These are phyloP conservation scores for Chytriomyces sp. DNA, from an alignment of 192 early-diverging fungal genomes.

Conservation along the genomic window DNA sequence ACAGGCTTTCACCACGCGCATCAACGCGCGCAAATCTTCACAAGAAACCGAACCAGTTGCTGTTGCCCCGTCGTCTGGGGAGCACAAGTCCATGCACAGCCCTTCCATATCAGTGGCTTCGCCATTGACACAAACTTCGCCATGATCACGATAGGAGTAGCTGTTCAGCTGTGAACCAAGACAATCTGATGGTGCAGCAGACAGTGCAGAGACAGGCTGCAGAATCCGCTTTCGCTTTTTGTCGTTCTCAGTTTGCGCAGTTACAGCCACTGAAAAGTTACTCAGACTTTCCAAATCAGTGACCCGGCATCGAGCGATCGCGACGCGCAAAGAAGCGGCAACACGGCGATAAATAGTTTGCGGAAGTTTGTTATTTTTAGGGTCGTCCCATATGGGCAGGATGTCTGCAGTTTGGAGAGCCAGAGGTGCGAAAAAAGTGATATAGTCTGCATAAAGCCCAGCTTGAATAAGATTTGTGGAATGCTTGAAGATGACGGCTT, in stretches of 20 bases:
- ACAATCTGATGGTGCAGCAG: too few species aligned
- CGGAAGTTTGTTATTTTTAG: constrained; percentile 5
- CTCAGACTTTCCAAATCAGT: too few species aligned
- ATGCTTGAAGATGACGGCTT: constrained; percentile 7
- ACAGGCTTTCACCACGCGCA: constrained; percentile 14
- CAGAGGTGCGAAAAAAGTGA: constrained; percentile 16
- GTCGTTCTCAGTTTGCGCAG: too few species aligned
- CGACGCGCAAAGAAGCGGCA: not conserved
- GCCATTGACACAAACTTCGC: too few species aligned
- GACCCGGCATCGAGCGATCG: not conserved
- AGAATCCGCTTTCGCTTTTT: too few species aligned
- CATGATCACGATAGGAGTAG: too few species aligned
- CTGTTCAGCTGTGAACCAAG: too few species aligned
- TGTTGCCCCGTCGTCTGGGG: not conserved
- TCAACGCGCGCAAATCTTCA: not conserved
- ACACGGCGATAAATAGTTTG: not conserved
- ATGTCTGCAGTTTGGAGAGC: constrained; percentile 7
- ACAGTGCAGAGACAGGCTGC: too few species aligned
- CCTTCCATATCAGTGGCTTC: too few species aligned
- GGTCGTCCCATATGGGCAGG: constrained; percentile 22
- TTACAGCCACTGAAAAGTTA: too few species aligned
- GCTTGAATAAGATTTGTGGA: constrained; percentile 7
- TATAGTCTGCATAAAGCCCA: constrained; percentile 19
- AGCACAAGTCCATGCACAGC: too few species aligned
- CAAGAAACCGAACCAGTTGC: not conserved